These are phyloP conservation scores for Noccaea caerulescens DNA, from an alignment of 345 rosid species.

Conservation along the genomic window DNA sequence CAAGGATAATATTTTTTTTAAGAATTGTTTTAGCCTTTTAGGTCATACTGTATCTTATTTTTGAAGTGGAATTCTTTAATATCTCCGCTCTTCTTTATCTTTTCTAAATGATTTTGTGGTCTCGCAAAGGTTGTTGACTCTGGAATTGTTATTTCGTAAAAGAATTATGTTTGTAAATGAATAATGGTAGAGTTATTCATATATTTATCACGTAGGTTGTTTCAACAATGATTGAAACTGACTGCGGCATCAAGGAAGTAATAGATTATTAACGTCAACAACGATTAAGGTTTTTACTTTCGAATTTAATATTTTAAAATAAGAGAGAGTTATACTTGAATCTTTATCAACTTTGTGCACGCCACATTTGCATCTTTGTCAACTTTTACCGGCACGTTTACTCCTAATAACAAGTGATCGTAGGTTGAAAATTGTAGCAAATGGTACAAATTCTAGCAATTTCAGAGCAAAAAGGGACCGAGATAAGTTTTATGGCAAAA, in stretches of 20 bases:
- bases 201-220: neutral
- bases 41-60: too few species aligned
- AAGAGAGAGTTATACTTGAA: neutral
- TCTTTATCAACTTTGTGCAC: neutral
- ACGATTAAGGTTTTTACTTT: neutral
- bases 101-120: neutral
- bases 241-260: neutral
- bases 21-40: too few species aligned
- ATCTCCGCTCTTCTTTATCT: too few species aligned
- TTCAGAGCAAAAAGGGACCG: too few species aligned
- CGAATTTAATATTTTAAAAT: neutral
- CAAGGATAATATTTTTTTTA: conserved; percentile 4
- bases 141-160: neutral
- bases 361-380: conserved; percentile 2
- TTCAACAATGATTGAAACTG: neutral
- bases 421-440: neutral
- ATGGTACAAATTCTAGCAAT: neutral
- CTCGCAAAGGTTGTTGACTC: conserved; percentile 18
- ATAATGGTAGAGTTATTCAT: too few species aligned
- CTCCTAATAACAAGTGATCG: neutral
- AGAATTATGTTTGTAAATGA: neutral
- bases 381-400: neutral
- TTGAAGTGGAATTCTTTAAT: too few species aligned
- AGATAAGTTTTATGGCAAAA: too few species aligned
- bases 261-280: neutral